A percentile compares a stretch with the other conserved stretches of the same genome.
These are phyloP conservation scores for Lodderomyces pseudojiufengensis DNA, from an alignment of 1,139 yeast genomes.

Conservation along the genomic window DNA sequence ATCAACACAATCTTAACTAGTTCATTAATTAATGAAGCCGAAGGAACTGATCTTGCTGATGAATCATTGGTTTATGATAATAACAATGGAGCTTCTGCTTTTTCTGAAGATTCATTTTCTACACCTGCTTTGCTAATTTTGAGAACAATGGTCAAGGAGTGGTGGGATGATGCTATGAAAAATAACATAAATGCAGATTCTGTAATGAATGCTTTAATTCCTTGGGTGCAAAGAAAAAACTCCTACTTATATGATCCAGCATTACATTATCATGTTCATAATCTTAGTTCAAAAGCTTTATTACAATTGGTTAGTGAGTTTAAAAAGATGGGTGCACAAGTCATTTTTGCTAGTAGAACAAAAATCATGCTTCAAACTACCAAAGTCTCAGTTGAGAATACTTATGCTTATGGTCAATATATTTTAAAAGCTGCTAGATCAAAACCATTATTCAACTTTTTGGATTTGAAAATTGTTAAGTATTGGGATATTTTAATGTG, in stretches of 20 bases:
- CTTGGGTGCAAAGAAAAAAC: slow-evolving; percentile 81
- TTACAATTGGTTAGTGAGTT: slow-evolving; percentile 81
- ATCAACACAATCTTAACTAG: slow-evolving; percentile 86
- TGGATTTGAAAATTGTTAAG: slow-evolving; percentile 69
- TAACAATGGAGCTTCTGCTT: slow-evolving; percentile 48
- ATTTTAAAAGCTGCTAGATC: slow-evolving; percentile 74
- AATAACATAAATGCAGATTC: slow-evolving; percentile 75
- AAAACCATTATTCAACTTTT: slow-evolving; percentile 75
- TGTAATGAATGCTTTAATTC: slow-evolving; percentile 75
- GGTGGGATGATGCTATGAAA: slow-evolving; percentile 92
- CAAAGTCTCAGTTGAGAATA: slow-evolving; percentile 77
- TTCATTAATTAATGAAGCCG: slow-evolving; percentile 80
- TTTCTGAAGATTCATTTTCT: slow-evolving; percentile 78
- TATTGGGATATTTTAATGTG: slow-evolving; percentile 92
- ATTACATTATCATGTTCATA: slow-evolving; percentile 83
- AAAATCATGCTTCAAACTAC: slow-evolving; percentile 70
- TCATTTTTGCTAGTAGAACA: slow-evolving; percentile 79
- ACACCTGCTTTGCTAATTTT: slow-evolving; percentile 68
- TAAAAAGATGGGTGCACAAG: slow-evolving; percentile 68
- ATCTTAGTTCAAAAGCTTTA: slow-evolving; percentile 78
- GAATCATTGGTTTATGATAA: slow-evolving; percentile 39
- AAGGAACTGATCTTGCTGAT: slow-evolving; percentile 77
- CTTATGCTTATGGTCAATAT: slow-evolving; percentile 92
- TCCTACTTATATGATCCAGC: slow-evolving; percentile 75
- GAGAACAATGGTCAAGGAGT: slow-evolving; percentile 70